These are phyloP conservation scores for Acanthamoeba healyi DNA, from an alignment of 208 protist species.

Conservation along the genomic window DNA sequence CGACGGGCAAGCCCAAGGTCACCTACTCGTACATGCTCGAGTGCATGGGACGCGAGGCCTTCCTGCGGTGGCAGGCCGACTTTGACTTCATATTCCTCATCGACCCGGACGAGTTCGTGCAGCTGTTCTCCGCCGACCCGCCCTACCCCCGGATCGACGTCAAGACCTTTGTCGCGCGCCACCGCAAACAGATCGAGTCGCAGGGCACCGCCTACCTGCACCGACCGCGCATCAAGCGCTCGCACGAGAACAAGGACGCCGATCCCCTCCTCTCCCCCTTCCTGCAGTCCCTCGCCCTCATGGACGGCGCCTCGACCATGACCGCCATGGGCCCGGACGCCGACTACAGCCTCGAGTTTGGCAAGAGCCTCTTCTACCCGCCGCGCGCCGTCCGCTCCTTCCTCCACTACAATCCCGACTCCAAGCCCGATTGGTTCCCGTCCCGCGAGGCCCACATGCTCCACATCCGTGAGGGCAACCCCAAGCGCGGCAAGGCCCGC, in stretches of 20 bases:
- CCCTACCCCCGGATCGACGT: not conserved
- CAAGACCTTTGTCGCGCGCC: not conserved
- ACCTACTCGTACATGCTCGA: constrained; percentile 17
- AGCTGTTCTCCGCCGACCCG: not conserved
- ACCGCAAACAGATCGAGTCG: not conserved
- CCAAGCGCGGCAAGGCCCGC: too few species aligned
- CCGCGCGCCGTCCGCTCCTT: not conserved
- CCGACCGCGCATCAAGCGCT: not conserved
- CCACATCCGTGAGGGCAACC: not conserved
- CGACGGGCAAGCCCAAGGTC: not conserved
- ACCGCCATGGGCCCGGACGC: not conserved
- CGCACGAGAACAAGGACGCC: not conserved
- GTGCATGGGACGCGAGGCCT: not conserved
- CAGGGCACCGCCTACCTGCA: not conserved
- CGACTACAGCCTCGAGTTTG: not conserved
- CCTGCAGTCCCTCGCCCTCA: not conserved
- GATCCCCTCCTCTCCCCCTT: not conserved
- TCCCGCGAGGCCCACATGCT: not conserved
- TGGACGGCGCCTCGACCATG: not conserved
- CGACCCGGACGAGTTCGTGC: constrained; percentile 42
- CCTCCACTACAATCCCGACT: constrained; percentile 6
- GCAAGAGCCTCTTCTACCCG: constrained; percentile 4
- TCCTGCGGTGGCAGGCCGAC: constrained; percentile 39
- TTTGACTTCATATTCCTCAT: not conserved
- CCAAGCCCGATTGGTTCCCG: not conserved